A percentile compares a stretch with the other conserved stretches of the same genome.
These are phyloP conservation scores for Larix sibirica DNA, from an alignment of 83 land plant species.

Conservation along the genomic window DNA sequence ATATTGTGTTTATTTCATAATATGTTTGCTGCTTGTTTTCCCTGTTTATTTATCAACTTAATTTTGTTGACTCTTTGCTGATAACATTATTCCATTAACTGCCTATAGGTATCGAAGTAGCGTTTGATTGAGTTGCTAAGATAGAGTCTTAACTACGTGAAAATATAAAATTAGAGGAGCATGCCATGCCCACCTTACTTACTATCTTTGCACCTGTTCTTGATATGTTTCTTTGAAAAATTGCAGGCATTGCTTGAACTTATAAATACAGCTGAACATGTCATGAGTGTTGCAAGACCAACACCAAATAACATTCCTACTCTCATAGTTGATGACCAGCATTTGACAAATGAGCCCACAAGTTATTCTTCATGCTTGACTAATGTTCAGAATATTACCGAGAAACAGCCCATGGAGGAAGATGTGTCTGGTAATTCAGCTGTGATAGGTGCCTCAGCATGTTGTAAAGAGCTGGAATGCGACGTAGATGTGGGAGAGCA, in stretches of 20 bases:
- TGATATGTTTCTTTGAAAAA: not conserved
- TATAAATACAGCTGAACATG: conserved; percentile 84
- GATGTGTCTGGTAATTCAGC: conserved; percentile 4
- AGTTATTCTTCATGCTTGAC: conserved; percentile 7
- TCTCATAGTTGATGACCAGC: too few relatives aligned
- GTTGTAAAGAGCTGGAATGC: not conserved
- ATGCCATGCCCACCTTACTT: not conserved
- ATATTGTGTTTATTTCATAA: not conserved
- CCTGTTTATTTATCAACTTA: not conserved
- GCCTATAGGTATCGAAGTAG: not conserved
- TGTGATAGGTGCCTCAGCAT: not conserved
- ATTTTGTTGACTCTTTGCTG: not conserved
- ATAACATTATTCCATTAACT: not conserved
- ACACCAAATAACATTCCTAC: not conserved
- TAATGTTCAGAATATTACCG: not conserved
- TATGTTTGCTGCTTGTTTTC: not conserved
- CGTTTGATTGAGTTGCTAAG: not conserved
- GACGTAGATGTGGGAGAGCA: not conserved
- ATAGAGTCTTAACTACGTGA: not conserved
- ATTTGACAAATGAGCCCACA: too few relatives aligned
- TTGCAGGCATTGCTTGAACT: conserved; percentile 79
- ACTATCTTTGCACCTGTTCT: not conserved
- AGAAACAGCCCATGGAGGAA: conserved; percentile 18
- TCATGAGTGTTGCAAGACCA: conserved; percentile 50
- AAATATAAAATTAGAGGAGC: not conserved